Evolutionary conservation across 1,284 basidiomycete genomes (phyloP).

Genomic region (Puccinia sorghi): DNA sequence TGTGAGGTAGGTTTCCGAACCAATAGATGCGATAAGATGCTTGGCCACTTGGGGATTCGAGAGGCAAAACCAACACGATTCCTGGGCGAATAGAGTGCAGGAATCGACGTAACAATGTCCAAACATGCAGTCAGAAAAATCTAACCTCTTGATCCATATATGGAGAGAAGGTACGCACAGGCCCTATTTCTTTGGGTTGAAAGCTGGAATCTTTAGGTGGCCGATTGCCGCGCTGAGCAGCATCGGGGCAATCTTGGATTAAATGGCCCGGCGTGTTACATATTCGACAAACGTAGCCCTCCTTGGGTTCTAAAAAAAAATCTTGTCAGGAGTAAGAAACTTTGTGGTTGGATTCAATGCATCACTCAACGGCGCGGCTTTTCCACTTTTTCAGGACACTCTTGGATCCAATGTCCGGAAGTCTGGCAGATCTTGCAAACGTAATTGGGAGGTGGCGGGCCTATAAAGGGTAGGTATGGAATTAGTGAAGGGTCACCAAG

Average conservation of each 20-base stretch:
- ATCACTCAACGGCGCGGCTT: conserved; percentile 52
- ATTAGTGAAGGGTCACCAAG: not conserved
- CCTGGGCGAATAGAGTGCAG: not conserved
- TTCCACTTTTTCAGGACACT: conserved; percentile 50
- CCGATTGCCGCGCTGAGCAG: conserved; percentile 60
- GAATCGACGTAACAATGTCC: not conserved
- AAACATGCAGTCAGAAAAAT: not conserved
- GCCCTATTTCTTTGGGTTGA: conserved; percentile 74
- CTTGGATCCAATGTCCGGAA: conserved; percentile 56
- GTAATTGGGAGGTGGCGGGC: conserved; percentile 69
- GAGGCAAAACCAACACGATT: conserved; percentile 85
- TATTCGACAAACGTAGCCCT: conserved; percentile 81
- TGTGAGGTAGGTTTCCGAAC: conserved; percentile 85
- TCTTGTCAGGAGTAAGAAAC: not conserved
- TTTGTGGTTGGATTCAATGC: not conserved
- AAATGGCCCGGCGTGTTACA: conserved; percentile 80
- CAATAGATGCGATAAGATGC: conserved; percentile 89
- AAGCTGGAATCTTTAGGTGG: conserved; percentile 60
- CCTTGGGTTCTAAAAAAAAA: conserved; percentile 63
- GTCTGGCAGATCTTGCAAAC: conserved; percentile 78
- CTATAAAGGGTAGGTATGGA: not conserved
- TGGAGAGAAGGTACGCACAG: conserved; percentile 62
- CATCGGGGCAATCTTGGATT: conserved; percentile 79
- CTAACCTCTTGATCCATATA: not conserved
- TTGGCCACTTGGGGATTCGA: conserved; percentile 88